Percentiles rank a stretch among this genome's conserved stretches.
These are phyloP conservation scores for Vigna angularis DNA, from an alignment of 306 rosid genomes.

Conservation along the genomic window DNA sequence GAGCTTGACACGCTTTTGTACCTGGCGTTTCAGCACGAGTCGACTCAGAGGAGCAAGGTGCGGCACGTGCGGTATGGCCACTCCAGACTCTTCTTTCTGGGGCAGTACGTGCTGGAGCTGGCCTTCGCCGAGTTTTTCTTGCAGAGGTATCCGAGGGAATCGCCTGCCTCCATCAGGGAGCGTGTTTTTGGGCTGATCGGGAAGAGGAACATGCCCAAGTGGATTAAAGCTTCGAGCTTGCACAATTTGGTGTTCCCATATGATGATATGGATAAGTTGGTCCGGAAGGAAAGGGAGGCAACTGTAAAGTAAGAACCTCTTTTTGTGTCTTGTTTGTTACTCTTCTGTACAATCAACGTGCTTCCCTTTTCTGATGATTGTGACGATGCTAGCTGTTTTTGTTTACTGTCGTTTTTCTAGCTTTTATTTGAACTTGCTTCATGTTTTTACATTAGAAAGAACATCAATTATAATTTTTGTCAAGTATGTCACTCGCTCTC, in stretches of 20 bases:
- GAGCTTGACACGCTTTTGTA: conserved; percentile 80
- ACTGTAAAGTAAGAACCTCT: conserved; percentile 71
- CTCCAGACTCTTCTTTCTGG: conserved; percentile 80
- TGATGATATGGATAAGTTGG: conserved; percentile 72
- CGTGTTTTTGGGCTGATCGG: conserved; percentile 84
- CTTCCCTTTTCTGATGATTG: neutral
- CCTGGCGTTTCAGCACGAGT: conserved; percentile 88
- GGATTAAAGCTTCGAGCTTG: conserved; percentile 89
- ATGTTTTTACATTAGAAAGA: neutral
- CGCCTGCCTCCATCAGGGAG: conserved; percentile 92
- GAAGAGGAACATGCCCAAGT: conserved; percentile 70
- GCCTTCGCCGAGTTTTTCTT: conserved; percentile 73
- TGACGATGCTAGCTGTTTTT: neutral
- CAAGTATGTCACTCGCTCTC: neutral
- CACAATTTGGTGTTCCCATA: conserved; percentile 80
- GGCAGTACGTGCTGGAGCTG: conserved; percentile 85
- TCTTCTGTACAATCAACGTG: neutral
- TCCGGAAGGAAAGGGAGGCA: conserved; percentile 81
- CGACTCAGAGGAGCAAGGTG: conserved; percentile 58
- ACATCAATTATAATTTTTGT: neutral
- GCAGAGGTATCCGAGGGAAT: conserved; percentile 92
- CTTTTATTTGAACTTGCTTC: neutral
- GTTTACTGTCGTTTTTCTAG: neutral
- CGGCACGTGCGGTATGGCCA: conserved; percentile 81
- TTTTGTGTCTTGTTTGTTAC: neutral